These are phyloP conservation scores for Xylaria longipes DNA, from an alignment of 495 filamentous ascomycete genomes.

Conservation along the genomic window DNA sequence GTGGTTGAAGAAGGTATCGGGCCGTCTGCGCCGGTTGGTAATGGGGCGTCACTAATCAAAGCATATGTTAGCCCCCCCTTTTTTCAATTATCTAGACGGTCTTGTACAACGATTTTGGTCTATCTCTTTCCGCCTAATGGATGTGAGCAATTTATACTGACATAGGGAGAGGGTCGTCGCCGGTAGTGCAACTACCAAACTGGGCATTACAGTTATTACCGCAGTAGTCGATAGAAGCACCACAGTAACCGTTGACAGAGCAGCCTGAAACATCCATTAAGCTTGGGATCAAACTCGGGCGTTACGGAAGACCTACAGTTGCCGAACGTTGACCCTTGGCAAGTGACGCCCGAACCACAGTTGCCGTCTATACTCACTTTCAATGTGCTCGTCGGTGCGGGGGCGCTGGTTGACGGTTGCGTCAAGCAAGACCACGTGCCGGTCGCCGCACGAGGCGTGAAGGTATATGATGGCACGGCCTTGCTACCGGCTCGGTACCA, in stretches of 20 bases:
- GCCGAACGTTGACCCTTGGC: slow-evolving; percentile 52
- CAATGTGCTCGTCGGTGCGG: slow-evolving; percentile 38
- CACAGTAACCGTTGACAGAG: slow-evolving; percentile 54
- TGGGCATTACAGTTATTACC: slow-evolving; percentile 55
- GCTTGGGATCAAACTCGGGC: slow-evolving; percentile 20
- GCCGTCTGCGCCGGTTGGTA: neutral
- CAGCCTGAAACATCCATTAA: slow-evolving; percentile 39
- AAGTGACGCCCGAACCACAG: slow-evolving; percentile 60
- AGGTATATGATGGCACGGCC: slow-evolving; percentile 35
- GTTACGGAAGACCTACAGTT: slow-evolving; percentile 38
- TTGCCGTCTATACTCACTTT: slow-evolving; percentile 56
- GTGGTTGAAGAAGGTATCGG: slow-evolving; percentile 17
- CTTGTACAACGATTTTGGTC: neutral
- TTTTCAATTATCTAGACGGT: neutral
- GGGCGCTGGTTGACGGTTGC: slow-evolving; percentile 23
- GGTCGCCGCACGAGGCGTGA: slow-evolving; percentile 33
- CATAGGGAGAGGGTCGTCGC: slow-evolving; percentile 27
- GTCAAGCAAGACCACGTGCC: slow-evolving; percentile 36
- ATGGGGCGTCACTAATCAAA: slow-evolving; percentile 24
- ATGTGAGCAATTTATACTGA: slow-evolving; percentile 1
- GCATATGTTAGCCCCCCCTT: neutral
- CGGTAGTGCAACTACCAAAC: slow-evolving; percentile 54
- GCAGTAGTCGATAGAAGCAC: slow-evolving; percentile 57
- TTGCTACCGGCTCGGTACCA: slow-evolving; percentile 66
- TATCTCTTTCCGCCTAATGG: neutral